Evolutionary conservation across 1,284 basidiomycete species (phyloP).

Genomic region (Anthracocystis setariae): DNA sequence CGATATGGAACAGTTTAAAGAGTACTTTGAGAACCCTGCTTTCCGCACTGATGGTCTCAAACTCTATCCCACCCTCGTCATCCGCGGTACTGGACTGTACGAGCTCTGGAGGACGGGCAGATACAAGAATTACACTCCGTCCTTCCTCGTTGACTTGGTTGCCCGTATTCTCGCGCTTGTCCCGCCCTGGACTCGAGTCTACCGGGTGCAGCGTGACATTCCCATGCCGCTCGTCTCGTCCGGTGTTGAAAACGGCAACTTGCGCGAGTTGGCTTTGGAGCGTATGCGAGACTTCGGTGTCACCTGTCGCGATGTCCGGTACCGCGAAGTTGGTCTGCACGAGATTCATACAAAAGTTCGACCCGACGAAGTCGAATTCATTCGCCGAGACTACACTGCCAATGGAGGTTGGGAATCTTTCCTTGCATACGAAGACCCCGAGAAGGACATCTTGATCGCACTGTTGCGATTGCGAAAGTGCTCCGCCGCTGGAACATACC

Average conservation of each 20-base stretch:
- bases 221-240: constrained; percentile 73
- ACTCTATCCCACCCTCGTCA: constrained; percentile 97
- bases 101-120: constrained; percentile 95
- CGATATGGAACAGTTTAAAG: constrained; percentile 97
- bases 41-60: constrained; percentile 97
- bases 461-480: constrained; percentile 92
- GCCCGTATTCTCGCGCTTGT: constrained; percentile 95
- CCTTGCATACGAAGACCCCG: constrained; percentile 97
- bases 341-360: constrained; percentile 98
- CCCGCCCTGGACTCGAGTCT: constrained; percentile 98
- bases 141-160: constrained; percentile 95
- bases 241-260: constrained; percentile 98
- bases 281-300: constrained; percentile 99
- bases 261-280: constrained; percentile 93
- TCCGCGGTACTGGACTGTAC: constrained; percentile 95
- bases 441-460: constrained; percentile 94
- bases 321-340: constrained; percentile 97
- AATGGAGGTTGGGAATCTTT: constrained; percentile 99
- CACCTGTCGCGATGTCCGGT: constrained; percentile 95
- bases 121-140: constrained; percentile 99
- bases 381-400: constrained; percentile 93
- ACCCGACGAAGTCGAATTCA: constrained; percentile 94
- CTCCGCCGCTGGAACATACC: constrained; percentile 93
- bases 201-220: constrained; percentile 76
- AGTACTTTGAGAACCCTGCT: constrained; percentile 97